Evolutionary conservation across 306 rosid species (phyloP).

Genomic region (Castanopsis chinensis): DNA sequence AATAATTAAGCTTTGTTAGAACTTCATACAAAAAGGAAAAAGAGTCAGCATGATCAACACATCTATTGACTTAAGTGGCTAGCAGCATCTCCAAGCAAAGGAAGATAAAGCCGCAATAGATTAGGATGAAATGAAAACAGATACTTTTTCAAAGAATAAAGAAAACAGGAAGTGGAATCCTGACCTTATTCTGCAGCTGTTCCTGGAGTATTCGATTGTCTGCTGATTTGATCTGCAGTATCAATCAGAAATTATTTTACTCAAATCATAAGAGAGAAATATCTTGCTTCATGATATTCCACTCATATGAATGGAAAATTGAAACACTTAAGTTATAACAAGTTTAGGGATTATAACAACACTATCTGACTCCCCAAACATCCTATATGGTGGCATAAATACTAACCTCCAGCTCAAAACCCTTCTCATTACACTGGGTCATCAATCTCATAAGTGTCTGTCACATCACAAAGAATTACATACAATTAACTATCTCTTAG

Average conservation of each 20-base stretch:
- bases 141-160: neutral
- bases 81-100: conserved; percentile 3
- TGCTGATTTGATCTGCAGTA: conserved; percentile 80
- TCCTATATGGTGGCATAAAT: conserved; percentile 18
- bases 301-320: conserved; percentile 9
- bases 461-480: conserved; percentile 32
- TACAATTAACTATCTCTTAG: conserved; percentile 7
- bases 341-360: conserved; percentile 1
- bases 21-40: neutral
- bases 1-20: neutral
- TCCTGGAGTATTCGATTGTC: conserved; percentile 97
- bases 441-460: conserved; percentile 84
- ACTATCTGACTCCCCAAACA: conserved; percentile 14
- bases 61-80: conserved; percentile 4
- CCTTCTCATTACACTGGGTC: conserved; percentile 90
- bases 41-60: conserved; percentile 17
- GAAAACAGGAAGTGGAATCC: neutral
- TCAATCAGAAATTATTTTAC: conserved; percentile 2
- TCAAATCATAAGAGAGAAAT: neutral
- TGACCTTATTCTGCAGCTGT: conserved; percentile 84
- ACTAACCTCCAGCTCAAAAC: conserved; percentile 95
- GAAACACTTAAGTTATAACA: neutral
- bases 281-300: conserved; percentile 12
- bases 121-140: neutral
- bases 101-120: conserved; percentile 9